Conservation (phyloP, 768 basidiomycete genomes). For the Russula sp. region DNA sequence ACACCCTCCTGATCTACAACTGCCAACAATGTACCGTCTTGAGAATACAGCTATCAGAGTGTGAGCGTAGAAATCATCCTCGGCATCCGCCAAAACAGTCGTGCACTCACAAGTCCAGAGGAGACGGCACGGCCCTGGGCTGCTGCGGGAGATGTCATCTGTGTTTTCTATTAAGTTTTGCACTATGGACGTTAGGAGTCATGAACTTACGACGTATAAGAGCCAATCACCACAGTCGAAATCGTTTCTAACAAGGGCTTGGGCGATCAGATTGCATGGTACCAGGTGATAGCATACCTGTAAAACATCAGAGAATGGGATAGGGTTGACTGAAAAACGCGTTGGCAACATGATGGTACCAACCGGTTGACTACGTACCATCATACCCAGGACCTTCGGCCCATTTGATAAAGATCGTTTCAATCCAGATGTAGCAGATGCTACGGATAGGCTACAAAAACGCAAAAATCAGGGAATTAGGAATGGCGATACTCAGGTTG, state of each 20-base stretch:
- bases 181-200: neutral
- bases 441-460: slow-evolving; percentile 47
- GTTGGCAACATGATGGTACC: neutral
- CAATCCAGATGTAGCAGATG: slow-evolving; percentile 49
- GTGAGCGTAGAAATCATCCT: neutral
- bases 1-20: slow-evolving; percentile 22
- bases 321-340: slow-evolving; percentile 49
- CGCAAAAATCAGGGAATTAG: slow-evolving; percentile 15
- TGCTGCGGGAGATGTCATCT: slow-evolving; percentile 11
- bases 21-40: slow-evolving; percentile 18
- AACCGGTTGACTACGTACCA: slow-evolving; percentile 37
- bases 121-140: slow-evolving; percentile 11
- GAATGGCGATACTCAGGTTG: neutral
- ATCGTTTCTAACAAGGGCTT: slow-evolving; percentile 43
- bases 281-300: slow-evolving; percentile 40
- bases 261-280: neutral
- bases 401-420: slow-evolving; percentile 32
- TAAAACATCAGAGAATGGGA: slow-evolving; percentile 83
- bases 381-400: slow-evolving; percentile 53
- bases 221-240: slow-evolving; percentile 80
- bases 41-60: slow-evolving; percentile 15
- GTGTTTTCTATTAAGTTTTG: neutral
- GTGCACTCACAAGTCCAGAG: slow-evolving; percentile 15
- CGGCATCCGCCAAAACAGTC: neutral
- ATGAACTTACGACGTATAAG: slow-evolving; percentile 58